A percentile compares a stretch with the other conserved stretches of the same genome.
These are phyloP conservation scores for Pseudozyma tsukubaensis DNA, from an alignment of 1,284 basidiomycete genomes.

Conservation along the genomic window DNA sequence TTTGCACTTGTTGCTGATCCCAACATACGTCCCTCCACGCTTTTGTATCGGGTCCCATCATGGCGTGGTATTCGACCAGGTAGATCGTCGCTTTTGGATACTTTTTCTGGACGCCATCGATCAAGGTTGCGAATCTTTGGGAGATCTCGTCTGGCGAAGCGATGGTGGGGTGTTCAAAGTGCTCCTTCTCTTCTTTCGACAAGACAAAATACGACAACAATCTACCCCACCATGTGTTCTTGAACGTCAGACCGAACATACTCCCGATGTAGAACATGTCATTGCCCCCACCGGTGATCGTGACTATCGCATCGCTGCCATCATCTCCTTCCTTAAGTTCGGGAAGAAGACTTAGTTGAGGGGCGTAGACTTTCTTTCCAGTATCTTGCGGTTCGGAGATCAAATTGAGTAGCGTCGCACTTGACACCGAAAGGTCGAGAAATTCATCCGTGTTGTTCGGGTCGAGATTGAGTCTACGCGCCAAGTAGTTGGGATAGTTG, in stretches of 20 bases:
- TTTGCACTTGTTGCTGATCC: slow-evolving; percentile 12
- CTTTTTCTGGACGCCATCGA: slow-evolving; percentile 16
- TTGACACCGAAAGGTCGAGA: slow-evolving; percentile 30
- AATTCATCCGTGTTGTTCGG: slow-evolving; percentile 2
- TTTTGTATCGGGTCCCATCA: slow-evolving; percentile 22
- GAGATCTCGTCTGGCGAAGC: slow-evolving; percentile 13
- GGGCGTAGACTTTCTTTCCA: slow-evolving; percentile 19
- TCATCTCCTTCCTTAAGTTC: slow-evolving; percentile 2
- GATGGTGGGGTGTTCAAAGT: slow-evolving; percentile 8
- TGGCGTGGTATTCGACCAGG: slow-evolving; percentile 34
- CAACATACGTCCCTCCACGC: slow-evolving; percentile 12
- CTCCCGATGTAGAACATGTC: slow-evolving; percentile 39
- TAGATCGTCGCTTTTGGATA: slow-evolving; percentile 20
- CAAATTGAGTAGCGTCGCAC: slow-evolving; percentile 29
- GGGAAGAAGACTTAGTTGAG: slow-evolving; percentile 16
- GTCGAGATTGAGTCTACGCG: slow-evolving; percentile 18
- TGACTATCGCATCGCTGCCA: slow-evolving; percentile 24
- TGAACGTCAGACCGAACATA: slow-evolving; percentile 30
- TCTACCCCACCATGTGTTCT: slow-evolving; percentile 23
- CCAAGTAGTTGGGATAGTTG: slow-evolving; percentile 34
- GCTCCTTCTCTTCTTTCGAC: slow-evolving; percentile 5
- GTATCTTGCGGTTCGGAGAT: slow-evolving; percentile 20
- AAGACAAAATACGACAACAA: slow-evolving; percentile 11
- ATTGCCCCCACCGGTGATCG: slow-evolving; percentile 29
- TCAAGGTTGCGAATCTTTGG: slow-evolving; percentile 9